phyloP scores from a whole-genome alignment of 169 alveolate genomes.

The Neospora caninum region DNA sequence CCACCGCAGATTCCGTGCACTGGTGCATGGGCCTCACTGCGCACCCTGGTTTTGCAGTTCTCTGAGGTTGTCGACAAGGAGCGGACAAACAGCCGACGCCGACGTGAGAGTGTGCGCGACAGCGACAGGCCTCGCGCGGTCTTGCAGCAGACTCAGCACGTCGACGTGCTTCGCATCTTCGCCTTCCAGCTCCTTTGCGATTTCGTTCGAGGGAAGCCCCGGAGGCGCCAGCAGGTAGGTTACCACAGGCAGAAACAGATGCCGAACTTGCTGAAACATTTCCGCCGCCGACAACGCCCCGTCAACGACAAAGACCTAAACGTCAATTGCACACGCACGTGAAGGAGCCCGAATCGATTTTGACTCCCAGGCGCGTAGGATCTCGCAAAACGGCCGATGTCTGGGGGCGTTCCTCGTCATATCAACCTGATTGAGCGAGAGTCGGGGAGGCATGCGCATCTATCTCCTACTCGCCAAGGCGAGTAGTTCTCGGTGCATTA shows the following conservation, averaged over 20 bases:
- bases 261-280: not conserved
- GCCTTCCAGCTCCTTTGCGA: not conserved
- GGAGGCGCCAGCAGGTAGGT: slow-evolving; percentile 15
- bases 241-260: not conserved
- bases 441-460: too few species aligned
- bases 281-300: not conserved
- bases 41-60: not conserved
- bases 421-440: too few species aligned
- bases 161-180: not conserved
- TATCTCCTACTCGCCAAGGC: too few species aligned
- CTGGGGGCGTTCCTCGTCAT: too few species aligned
- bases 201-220: not conserved
- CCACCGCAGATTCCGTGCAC: too few species aligned
- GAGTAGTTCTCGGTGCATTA: too few species aligned
- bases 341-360: too few species aligned
- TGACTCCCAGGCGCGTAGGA: too few species aligned
- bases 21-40: not conserved
- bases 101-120: not conserved
- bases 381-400: too few species aligned
- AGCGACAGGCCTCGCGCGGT: not conserved
- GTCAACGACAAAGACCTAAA: not conserved
- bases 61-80: not conserved
- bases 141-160: not conserved
- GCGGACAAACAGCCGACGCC: slow-evolving; percentile 27
- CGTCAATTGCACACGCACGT: not conserved